These are phyloP conservation scores for Hypoxylon sp. DNA, from an alignment of 2,329 filamentous ascomycete genomes.

Conservation along the genomic window DNA sequence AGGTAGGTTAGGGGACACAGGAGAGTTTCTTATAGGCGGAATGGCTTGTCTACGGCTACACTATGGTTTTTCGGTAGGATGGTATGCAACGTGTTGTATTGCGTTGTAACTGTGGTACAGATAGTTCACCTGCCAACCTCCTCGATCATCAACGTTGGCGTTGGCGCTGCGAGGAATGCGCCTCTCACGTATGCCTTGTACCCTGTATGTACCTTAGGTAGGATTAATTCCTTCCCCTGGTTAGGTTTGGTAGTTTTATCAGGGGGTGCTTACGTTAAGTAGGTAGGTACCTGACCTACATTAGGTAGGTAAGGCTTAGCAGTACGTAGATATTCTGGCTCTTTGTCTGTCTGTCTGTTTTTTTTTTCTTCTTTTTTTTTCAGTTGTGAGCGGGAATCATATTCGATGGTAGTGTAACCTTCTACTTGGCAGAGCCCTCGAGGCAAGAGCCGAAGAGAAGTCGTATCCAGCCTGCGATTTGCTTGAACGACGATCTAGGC, in stretches of 20 bases:
- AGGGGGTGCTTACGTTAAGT: too few species aligned
- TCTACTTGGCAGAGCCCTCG: neutral
- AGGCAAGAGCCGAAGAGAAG: neutral
- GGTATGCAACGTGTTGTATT: slow-evolving; percentile 17
- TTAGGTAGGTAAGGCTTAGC: neutral
- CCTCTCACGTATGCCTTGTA: neutral
- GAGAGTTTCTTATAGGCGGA: neutral
- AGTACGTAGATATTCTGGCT: neutral
- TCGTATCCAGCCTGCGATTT: slow-evolving; percentile 35
- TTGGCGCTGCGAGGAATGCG: slow-evolving; percentile 30
- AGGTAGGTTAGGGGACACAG: neutral
- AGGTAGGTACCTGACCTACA: too few species aligned
- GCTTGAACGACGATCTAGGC: slow-evolving; percentile 23
- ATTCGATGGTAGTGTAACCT: neutral
- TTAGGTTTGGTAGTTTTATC: neutral
- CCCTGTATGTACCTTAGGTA: neutral
- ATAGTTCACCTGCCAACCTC: slow-evolving; percentile 40
- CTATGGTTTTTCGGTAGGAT: slow-evolving; percentile 8
- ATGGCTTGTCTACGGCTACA: slow-evolving; percentile 12
- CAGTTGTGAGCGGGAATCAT: neutral
- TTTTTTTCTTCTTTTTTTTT: neutral
- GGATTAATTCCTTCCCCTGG: neutral
- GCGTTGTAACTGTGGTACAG: slow-evolving; percentile 3
- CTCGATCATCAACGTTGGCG: slow-evolving; percentile 19
- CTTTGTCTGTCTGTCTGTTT: too few species aligned